Percentiles rank a stretch among this genome's conserved stretches.
Evolutionary conservation across 2,329 filamentous ascomycete genomes (phyloP).

Genomic region (Trichoderma arundinaceum): DNA sequence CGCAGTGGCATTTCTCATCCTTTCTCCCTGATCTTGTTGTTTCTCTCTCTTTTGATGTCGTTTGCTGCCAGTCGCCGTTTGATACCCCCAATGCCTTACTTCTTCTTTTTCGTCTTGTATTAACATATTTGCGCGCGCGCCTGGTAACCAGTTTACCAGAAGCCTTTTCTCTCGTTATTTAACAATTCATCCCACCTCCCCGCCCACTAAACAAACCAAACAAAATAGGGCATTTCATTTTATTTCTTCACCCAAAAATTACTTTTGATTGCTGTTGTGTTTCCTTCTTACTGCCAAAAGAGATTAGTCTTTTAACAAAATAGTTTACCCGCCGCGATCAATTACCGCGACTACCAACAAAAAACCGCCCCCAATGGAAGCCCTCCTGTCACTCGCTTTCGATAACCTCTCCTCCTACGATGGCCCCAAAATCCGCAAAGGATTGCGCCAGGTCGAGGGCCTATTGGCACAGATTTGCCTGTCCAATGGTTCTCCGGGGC

Average conservation of each 20-base stretch:
- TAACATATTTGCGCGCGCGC: constrained; percentile 5
- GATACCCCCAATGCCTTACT: constrained; percentile 19
- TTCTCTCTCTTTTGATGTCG: constrained; percentile 15
- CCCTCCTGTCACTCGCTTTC: constrained; percentile 88
- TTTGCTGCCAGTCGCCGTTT: constrained; percentile 12
- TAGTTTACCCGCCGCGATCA: not conserved
- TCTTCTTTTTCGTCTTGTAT: constrained; percentile 14
- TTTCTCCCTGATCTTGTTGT: constrained; percentile 21
- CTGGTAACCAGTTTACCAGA: not conserved
- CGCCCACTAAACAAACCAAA: constrained; percentile 10
- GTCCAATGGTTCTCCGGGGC: constrained; percentile 49
- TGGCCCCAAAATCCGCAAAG: constrained; percentile 87
- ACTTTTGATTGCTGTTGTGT: constrained; percentile 1
- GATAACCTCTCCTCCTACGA: constrained; percentile 96
- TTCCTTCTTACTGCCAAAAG: not conserved
- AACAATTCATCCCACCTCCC: constrained; percentile 2
- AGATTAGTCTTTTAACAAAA: not conserved
- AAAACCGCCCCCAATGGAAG: constrained; percentile 72
- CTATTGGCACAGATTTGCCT: constrained; percentile 94
- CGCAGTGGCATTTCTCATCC: constrained; percentile 15
- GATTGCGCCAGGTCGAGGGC: constrained; percentile 90
- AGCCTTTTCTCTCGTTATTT: not conserved
- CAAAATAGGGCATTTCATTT: not conserved
- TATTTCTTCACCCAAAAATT: not conserved
- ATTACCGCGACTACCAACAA: constrained; percentile 31